A percentile compares a stretch with the other conserved stretches of the same genome.
Evolutionary conservation across 768 basidiomycete genomes (phyloP).

Genomic region (Leccinum aurantiacum): DNA sequence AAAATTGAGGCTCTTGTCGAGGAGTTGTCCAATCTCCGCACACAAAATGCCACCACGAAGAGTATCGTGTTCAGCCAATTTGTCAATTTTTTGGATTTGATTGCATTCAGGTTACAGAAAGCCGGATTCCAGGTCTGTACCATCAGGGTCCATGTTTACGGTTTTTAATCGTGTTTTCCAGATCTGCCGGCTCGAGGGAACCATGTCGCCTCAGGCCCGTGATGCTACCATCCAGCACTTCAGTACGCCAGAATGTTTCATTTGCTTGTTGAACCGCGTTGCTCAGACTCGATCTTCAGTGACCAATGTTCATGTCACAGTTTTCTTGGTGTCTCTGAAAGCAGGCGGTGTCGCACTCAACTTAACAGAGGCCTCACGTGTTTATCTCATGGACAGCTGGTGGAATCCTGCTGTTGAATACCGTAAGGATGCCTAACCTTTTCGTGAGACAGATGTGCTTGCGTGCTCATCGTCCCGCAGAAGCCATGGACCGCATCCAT

Average conservation of each 20-base stretch:
- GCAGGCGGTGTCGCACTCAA: constrained; percentile 94
- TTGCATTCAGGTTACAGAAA: constrained; percentile 87
- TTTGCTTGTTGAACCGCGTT: not conserved
- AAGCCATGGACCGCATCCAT: constrained; percentile 98
- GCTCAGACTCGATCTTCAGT: constrained; percentile 43
- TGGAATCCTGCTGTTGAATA: constrained; percentile 98
- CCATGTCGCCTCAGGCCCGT: constrained; percentile 94
- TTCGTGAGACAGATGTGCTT: not conserved
- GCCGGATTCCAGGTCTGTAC: constrained; percentile 82
- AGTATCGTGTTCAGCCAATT: constrained; percentile 97
- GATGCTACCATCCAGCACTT: constrained; percentile 95
- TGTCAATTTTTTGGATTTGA: constrained; percentile 89
- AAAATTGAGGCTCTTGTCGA: constrained; percentile 97
- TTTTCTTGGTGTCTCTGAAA: constrained; percentile 96
- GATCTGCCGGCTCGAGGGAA: constrained; percentile 94
- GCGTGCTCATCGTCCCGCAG: constrained; percentile 38
- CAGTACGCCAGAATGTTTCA: constrained; percentile 49
- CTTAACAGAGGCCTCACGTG: constrained; percentile 86
- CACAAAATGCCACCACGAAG: constrained; percentile 89
- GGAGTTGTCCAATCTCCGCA: constrained; percentile 81
- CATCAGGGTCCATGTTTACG: not conserved
- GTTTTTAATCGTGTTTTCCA: constrained; percentile 30
- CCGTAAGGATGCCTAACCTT: constrained; percentile 48
- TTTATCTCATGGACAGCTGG: constrained; percentile 97
- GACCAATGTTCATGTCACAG: constrained; percentile 90